Evolutionary conservation across 768 basidiomycete species (phyloP).

Genomic region (Calocera viscosa): DNA sequence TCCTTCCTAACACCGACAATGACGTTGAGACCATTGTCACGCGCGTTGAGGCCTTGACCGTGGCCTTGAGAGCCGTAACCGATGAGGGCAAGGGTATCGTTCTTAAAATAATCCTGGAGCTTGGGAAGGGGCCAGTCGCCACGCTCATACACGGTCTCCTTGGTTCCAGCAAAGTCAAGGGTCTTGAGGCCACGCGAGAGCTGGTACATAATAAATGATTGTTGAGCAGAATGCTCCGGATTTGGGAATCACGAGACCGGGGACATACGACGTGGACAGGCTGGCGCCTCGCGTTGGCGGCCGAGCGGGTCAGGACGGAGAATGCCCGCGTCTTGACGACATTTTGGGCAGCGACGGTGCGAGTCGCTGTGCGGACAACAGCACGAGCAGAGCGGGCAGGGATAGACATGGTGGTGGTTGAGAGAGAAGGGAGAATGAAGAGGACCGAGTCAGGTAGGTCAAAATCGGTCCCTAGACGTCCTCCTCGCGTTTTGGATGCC

Average conservation of each 20-base stretch:
- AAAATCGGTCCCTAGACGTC: background rate
- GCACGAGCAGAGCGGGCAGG: slow-evolving; percentile 52
- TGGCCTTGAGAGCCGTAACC: slow-evolving; percentile 99
- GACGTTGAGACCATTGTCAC: slow-evolving; percentile 97
- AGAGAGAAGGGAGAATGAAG: slow-evolving; percentile 5
- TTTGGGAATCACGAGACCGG: slow-evolving; percentile 9
- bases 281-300: slow-evolving; percentile 16
- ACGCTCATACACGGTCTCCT: slow-evolving; percentile 90
- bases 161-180: slow-evolving; percentile 88
- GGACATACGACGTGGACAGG: slow-evolving; percentile 9
- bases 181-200: slow-evolving; percentile 76
- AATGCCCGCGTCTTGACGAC: slow-evolving; percentile 48
- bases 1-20: slow-evolving; percentile 95
- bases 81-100: slow-evolving; percentile 97
- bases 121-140: slow-evolving; percentile 95
- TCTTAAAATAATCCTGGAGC: slow-evolving; percentile 99
- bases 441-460: background rate
- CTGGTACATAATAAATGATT: slow-evolving; percentile 11
- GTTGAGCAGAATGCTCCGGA: slow-evolving; percentile 2
- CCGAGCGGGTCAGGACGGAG: slow-evolving; percentile 49
- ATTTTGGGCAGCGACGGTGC: slow-evolving; percentile 31
- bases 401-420: slow-evolving; percentile 31
- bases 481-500: background rate
- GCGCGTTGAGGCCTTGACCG: slow-evolving; percentile 96
- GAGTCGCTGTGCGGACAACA: slow-evolving; percentile 53